Evolutionary conservation across 2,329 filamentous ascomycete species (phyloP).

Genomic region (Fusarium oligoseptatum): DNA sequence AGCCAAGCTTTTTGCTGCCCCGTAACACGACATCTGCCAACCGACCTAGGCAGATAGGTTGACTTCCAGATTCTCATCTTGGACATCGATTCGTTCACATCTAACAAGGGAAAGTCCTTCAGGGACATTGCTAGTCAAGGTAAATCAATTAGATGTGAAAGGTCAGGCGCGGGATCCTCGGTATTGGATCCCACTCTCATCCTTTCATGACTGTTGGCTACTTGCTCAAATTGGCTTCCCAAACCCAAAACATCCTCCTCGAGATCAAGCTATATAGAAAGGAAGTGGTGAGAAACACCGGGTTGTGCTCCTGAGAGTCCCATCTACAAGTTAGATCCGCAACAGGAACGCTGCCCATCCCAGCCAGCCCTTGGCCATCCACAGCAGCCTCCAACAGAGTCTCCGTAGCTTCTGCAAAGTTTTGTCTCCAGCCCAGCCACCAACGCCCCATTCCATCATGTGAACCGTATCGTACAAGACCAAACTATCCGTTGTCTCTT

Average conservation of each 20-base stretch:
- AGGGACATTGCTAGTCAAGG: neutral
- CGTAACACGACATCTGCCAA: neutral
- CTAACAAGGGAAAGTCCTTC: neutral
- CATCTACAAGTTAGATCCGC: slow-evolving; percentile 21
- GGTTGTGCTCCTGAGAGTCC: slow-evolving; percentile 11
- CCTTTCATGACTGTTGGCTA: neutral
- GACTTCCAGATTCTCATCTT: neutral
- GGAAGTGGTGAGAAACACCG: slow-evolving; percentile 12
- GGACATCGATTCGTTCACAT: neutral
- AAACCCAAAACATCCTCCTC: neutral
- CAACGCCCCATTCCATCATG: slow-evolving; percentile 39
- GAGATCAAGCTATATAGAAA: slow-evolving; percentile 13
- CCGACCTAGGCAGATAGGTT: neutral
- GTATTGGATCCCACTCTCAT: neutral
- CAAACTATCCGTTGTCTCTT: slow-evolving; percentile 29
- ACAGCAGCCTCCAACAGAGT: slow-evolving; percentile 6
- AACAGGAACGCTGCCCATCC: slow-evolving; percentile 18
- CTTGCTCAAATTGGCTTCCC: neutral
- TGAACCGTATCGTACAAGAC: slow-evolving; percentile 35
- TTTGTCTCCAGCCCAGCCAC: slow-evolving; percentile 18
- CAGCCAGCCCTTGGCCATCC: slow-evolving; percentile 3
- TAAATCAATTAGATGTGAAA: neutral
- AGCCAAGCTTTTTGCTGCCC: neutral
- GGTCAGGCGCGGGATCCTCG: neutral
- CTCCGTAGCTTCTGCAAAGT: slow-evolving; percentile 20